Percentiles rank a stretch among this genome's conserved stretches.
phyloP scores from a whole-genome alignment of 2,329 filamentous ascomycete genomes.

The Colletotrichum truncatum region DNA sequence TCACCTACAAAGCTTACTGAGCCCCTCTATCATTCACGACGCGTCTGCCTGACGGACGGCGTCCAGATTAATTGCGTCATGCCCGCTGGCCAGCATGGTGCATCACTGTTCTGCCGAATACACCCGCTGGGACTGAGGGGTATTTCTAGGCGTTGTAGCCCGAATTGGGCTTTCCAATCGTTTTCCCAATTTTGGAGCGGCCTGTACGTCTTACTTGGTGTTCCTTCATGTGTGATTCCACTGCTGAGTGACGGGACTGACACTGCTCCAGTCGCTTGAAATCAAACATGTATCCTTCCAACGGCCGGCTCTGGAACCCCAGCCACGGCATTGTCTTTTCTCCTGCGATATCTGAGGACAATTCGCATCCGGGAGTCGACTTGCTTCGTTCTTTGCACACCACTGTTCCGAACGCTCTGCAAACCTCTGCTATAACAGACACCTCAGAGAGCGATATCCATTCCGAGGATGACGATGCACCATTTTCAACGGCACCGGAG shows the following conservation, averaged over 20 bases:
- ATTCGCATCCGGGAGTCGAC: conserved; percentile 10
- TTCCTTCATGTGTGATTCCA: no score
- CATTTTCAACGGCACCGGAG: conserved; percentile 15
- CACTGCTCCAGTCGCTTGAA: neutral
- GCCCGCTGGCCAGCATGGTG: conserved; percentile 43
- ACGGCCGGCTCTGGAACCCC: conserved; percentile 43
- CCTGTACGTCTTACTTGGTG: neutral
- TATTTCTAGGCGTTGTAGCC: neutral
- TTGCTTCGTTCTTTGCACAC: conserved; percentile 9
- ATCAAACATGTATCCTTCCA: conserved; percentile 38
- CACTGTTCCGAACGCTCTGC: neutral
- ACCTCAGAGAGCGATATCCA: neutral
- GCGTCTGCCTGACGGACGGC: conserved; percentile 40
- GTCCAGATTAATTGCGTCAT: conserved; percentile 37
- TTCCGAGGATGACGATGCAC: conserved; percentile 14
- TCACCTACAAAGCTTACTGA: neutral
- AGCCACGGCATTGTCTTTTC: conserved; percentile 43
- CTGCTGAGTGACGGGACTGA: no score
- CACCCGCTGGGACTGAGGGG: conserved; percentile 33
- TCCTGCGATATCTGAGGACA: conserved; percentile 12
- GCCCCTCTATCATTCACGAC: conserved; percentile 31
- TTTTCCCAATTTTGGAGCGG: neutral
- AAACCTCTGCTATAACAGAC: neutral
- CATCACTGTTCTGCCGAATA: conserved; percentile 38
- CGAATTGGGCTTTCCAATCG: neutral